phyloP scores from a whole-genome alignment of 1,139 yeast genomes.

The Sugiyamaella xylanicola region DNA sequence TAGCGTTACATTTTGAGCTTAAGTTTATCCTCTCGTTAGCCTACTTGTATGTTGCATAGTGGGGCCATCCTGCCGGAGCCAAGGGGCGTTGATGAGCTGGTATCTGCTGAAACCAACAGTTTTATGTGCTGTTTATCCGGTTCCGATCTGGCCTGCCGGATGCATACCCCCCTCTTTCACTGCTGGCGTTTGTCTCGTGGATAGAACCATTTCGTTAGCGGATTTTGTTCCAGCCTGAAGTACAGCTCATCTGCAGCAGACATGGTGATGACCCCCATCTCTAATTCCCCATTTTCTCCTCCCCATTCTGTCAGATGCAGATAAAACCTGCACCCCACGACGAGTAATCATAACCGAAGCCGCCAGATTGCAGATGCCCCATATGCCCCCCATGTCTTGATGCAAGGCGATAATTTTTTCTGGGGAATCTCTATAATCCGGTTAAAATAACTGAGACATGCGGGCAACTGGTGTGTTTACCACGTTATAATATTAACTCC shows the following conservation, averaged over 20 bases:
- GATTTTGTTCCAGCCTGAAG: no score
- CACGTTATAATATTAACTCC: background rate
- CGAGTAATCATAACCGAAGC: background rate
- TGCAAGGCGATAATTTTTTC: background rate
- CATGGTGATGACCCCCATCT: background rate
- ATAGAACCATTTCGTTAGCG: background rate
- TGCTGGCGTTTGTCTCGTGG: background rate
- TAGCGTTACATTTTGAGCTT: background rate
- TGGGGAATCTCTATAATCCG: background rate
- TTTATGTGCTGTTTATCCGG: constrained; percentile 1
- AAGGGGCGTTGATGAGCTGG: background rate
- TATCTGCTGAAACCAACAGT: background rate
- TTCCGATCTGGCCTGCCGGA: background rate
- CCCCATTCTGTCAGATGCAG: no score
- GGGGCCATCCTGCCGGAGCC: background rate
- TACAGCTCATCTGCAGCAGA: background rate
- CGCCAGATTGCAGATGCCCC: background rate
- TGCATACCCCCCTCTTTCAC: background rate
- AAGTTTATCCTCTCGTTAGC: background rate
- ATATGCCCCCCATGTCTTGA: background rate
- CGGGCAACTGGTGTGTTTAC: background rate
- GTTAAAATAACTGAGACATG: background rate
- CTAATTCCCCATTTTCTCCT: background rate
- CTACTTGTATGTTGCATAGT: background rate
- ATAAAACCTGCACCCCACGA: constrained; percentile 1